Conservation (phyloP, 1,284 basidiomycete species). For the Pseudozyma tsukubaensis region DNA sequence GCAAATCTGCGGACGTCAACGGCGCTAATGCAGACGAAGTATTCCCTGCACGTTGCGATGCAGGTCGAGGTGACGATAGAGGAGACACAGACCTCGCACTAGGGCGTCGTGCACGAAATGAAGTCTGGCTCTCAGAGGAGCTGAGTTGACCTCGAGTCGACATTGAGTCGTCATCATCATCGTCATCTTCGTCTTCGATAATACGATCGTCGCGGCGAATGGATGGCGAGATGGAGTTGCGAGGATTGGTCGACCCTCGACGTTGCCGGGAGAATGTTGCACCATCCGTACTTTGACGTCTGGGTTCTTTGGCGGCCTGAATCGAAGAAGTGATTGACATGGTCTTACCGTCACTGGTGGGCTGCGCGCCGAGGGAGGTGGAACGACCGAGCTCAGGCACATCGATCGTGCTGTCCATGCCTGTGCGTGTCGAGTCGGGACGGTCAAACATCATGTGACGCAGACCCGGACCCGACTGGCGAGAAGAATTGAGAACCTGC, state of each 20-base stretch:
- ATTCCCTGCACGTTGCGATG: background rate
- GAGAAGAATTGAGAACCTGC: slow-evolving; percentile 56
- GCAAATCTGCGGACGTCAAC: background rate
- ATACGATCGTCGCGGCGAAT: slow-evolving; percentile 12
- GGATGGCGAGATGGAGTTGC: slow-evolving; percentile 2
- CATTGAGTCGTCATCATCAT: slow-evolving; percentile 10
- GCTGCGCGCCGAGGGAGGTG: slow-evolving; percentile 26
- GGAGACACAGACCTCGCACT: slow-evolving; percentile 8
- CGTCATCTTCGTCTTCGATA: slow-evolving; percentile 16
- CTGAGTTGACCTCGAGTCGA: slow-evolving; percentile 4
- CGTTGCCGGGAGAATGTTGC: slow-evolving; percentile 9
- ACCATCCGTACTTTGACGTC: slow-evolving; percentile 33
- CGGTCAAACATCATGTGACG: slow-evolving; percentile 60
- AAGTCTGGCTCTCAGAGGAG: slow-evolving; percentile 14
- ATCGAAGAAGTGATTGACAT: slow-evolving; percentile 30
- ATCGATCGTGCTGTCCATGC: slow-evolving; percentile 24
- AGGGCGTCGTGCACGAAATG: slow-evolving; percentile 2
- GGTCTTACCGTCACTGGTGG: slow-evolving; percentile 24
- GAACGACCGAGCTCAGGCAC: slow-evolving; percentile 39
- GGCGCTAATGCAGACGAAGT: background rate
- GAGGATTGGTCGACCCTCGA: slow-evolving; percentile 21
- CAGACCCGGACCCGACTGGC: slow-evolving; percentile 45
- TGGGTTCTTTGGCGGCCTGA: slow-evolving; percentile 13
- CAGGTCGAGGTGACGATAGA: background rate
- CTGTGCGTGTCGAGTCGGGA: slow-evolving; percentile 26